Evolutionary conservation across 345 rosid species (phyloP), one percentile per base, ranked within the genome.

Genomic region (Sisymbrium irio): DNA sequence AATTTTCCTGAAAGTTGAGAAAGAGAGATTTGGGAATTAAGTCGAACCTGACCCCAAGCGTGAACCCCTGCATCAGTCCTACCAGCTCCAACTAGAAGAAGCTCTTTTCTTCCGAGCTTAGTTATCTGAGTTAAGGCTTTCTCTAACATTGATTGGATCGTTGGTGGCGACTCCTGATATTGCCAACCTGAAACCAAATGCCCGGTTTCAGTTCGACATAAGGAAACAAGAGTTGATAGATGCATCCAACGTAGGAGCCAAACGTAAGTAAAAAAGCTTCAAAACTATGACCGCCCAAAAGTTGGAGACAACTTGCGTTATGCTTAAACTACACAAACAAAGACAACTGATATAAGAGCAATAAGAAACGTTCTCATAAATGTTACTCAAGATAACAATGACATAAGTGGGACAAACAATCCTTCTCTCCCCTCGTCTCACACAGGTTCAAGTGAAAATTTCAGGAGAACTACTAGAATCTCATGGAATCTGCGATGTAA

Each of bases 1-100:
- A 15, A 19, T 8, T 18, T 46, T 39, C 33, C 22, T 62, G 42
- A 9, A 30, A 50, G 32, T 11, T 75, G 12, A 59, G 32, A 33
- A 51, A 62, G 53, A 45, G 30, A 56, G 45, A 14, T 3, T 25
- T 17, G 42, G 44, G 47, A 14, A 6, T 37, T 41, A 12, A 68
- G 57, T 30, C 74, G 53, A 82, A 91, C 98, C 96, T 93, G 98
- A 62, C 98, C 98, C 92, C 87, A 85, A 61, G 98, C 98, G 73
- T 94, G 98, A 73, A 94, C 98, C 56, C 97, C 98, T 32, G 89
- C 78, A 80, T 91, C 98, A 5, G 98, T 94, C 79, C 97, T 82
- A 65, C 97, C 83, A 0, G 98, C 96, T 49, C 94, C 98, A 62
- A 89, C 97, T 10, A 93, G 75, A 56, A 15, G 79, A 59, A 94